These are phyloP conservation scores for Daldinia bambusicola DNA, from an alignment of 495 filamentous ascomycete genomes.

Conservation along the genomic window DNA sequence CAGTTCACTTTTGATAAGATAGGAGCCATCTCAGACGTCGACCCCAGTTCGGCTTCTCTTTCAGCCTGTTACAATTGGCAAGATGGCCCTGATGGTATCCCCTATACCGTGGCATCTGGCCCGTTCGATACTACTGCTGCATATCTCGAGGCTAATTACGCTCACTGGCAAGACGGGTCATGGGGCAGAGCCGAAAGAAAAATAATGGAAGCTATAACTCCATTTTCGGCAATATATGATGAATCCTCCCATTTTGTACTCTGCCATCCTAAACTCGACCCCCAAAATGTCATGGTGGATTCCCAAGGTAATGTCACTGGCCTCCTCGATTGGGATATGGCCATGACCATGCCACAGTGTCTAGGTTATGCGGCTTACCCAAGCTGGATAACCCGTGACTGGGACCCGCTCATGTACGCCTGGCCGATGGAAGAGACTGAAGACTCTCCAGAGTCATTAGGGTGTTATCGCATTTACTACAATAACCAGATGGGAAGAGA, in stretches of 20 bases:
- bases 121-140: constrained; percentile 24
- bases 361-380: constrained; percentile 44
- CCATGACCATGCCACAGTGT: constrained; percentile 45
- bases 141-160: constrained; percentile 7
- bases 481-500: too few relatives aligned
- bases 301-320: constrained; percentile 53
- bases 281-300: constrained; percentile 53
- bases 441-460: too few relatives aligned
- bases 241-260: constrained; percentile 50
- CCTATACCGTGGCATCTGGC: constrained; percentile 7
- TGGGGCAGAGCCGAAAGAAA: background rate
- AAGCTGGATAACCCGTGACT: background rate
- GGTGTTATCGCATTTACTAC: too few relatives aligned
- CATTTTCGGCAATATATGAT: constrained; percentile 15
- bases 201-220: background rate
- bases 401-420: too few relatives aligned
- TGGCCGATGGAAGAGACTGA: too few relatives aligned
- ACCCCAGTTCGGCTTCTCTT: too few relatives aligned
- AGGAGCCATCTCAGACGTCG: too few relatives aligned
- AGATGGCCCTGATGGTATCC: too few relatives aligned
- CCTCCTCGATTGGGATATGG: constrained; percentile 60
- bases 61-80: too few relatives aligned
- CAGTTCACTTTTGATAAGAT: too few relatives aligned
- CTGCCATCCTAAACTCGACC: constrained; percentile 51
- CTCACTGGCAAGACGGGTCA: background rate